phyloP scores from a whole-genome alignment of 192 early-diverging fungal species.

The Mortierella claussenii region DNA sequence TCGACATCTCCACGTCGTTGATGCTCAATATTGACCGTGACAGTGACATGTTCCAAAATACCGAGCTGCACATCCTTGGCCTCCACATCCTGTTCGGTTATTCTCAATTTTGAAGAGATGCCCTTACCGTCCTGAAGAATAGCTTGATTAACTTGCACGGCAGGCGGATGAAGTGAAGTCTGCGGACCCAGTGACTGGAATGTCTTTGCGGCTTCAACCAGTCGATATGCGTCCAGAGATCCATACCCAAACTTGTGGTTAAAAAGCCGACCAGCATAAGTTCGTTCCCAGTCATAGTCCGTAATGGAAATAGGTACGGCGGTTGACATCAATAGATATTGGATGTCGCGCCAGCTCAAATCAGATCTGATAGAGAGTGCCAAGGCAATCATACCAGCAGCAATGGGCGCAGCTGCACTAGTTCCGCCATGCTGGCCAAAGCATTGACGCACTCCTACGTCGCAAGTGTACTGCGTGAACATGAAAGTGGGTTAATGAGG shows the following conservation, averaged over 20 bases:
- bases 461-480: conserved; percentile 92
- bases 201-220: conserved; percentile 82
- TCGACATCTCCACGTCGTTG: conserved; percentile 86
- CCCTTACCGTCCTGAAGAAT: conserved; percentile 65
- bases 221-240: conserved; percentile 82
- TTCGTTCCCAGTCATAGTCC: conserved; percentile 80
- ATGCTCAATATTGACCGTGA: conserved; percentile 86
- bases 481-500: background rate
- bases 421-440: conserved; percentile 90
- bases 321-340: conserved; percentile 84
- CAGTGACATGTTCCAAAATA: conserved; percentile 88
- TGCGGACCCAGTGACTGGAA: conserved; percentile 75
- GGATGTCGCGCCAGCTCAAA: conserved; percentile 93
- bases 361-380: conserved; percentile 90
- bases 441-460: conserved; percentile 80
- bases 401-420: conserved; percentile 94
- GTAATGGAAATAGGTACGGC: conserved; percentile 76
- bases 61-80: conserved; percentile 56
- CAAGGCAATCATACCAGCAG: conserved; percentile 89
- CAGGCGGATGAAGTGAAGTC: conserved; percentile 61
- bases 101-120: conserved; percentile 43
- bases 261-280: conserved; percentile 77
- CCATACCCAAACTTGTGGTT: conserved; percentile 97
- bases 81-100: conserved; percentile 61
- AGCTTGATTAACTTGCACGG: conserved; percentile 42